Percentiles rank a stretch among this genome's conserved stretches.
Evolutionary conservation across 352 stramenopile genomes (phyloP).

Genomic region (Phytophthora crassamura): DNA sequence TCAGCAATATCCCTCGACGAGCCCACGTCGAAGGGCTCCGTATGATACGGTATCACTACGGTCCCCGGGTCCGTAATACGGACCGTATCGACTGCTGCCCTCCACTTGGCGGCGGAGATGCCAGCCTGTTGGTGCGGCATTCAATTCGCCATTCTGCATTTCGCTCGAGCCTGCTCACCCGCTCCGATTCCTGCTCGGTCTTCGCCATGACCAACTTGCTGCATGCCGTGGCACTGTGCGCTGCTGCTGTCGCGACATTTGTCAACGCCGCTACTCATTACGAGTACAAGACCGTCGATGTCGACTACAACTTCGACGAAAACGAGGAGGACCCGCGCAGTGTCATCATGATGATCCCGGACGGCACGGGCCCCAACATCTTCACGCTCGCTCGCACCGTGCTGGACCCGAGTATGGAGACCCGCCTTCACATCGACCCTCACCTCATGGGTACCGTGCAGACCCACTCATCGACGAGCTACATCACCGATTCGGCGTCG

Average conservation of each 20-base stretch:
- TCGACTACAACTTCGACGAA: constrained; percentile 68
- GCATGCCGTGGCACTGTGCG: constrained; percentile 22
- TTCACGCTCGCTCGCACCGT: constrained; percentile 67
- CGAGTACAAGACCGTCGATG: constrained; percentile 73
- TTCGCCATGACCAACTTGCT: not conserved
- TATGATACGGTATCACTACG: too few species aligned
- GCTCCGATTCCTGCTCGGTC: too few species aligned
- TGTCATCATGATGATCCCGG: constrained; percentile 69
- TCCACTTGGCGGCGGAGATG: not conserved
- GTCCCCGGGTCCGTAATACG: too few species aligned
- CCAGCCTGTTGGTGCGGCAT: not conserved
- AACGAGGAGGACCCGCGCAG: constrained; percentile 50
- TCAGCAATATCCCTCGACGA: constrained; percentile 3
- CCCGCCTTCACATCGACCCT: constrained; percentile 65
- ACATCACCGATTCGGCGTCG: constrained; percentile 70
- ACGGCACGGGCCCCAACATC: constrained; percentile 63
- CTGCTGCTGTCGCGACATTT: constrained; percentile 39
- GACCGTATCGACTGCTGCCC: constrained; percentile 7
- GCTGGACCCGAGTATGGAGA: constrained; percentile 59
- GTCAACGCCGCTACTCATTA: constrained; percentile 37
- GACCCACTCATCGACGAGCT: constrained; percentile 68
- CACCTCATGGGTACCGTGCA: constrained; percentile 64
- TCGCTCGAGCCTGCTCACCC: not conserved
- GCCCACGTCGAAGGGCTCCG: too few species aligned
- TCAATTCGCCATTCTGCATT: constrained; percentile 1